Conservation (phyloP, 805 yeast genomes). For the Yueomyces sp. region DNA sequence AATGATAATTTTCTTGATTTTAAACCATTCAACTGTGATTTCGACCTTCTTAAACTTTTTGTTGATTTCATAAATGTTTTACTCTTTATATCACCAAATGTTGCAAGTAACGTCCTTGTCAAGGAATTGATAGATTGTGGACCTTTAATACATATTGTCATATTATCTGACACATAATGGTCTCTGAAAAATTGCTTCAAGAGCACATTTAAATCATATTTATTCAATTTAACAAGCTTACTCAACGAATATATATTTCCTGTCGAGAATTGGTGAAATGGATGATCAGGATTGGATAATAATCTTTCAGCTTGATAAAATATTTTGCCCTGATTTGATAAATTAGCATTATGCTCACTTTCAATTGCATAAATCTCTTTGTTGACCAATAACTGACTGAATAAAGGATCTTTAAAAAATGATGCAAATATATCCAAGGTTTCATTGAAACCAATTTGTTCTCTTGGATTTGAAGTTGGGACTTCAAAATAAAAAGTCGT, state of each 20-base stretch:
- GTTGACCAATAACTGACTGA: conserved; percentile 28
- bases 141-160: conserved; percentile 49
- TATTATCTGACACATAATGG: conserved; percentile 33
- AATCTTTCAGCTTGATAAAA: conserved; percentile 47
- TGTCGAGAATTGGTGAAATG: conserved; percentile 50
- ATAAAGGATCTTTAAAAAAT: conserved; percentile 37
- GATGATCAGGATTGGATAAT: conserved; percentile 34
- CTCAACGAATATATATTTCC: conserved; percentile 44
- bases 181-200: conserved; percentile 28
- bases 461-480: conserved; percentile 28
- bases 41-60: conserved; percentile 1
- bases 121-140: conserved; percentile 51
- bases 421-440: conserved; percentile 37
- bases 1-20: neutral
- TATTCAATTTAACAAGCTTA: conserved; percentile 22
- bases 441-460: conserved; percentile 31
- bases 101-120: conserved; percentile 34
- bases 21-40: conserved; percentile 5
- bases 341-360: conserved; percentile 53
- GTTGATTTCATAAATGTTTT: neutral
- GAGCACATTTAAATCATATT: conserved; percentile 24
- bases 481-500: conserved; percentile 53
- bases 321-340: conserved; percentile 29
- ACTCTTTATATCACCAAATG: conserved; percentile 28
- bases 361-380: conserved; percentile 49